Conservation (phyloP, 2,329 filamentous ascomycete species). For the Neophaeococcomyces mojaviensis region DNA sequence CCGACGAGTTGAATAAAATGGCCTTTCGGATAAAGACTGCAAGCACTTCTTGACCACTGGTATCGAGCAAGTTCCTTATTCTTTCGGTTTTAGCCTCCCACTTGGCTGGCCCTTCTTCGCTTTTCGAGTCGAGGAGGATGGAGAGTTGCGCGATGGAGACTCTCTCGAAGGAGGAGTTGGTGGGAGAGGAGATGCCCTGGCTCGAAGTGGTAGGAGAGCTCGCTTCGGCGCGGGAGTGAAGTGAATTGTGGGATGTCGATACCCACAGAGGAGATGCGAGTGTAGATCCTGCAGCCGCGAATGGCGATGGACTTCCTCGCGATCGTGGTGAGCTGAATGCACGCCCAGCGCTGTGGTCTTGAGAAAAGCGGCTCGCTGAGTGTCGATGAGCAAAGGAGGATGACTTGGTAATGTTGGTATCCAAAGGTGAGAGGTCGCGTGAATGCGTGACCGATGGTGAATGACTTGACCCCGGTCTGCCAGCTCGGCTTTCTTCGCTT, state of each 20-base stretch:
- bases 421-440: constrained; percentile 40
- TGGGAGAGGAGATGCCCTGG: constrained; percentile 37
- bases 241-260: background rate
- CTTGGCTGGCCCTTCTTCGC: constrained; percentile 83
- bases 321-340: background rate
- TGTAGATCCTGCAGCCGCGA: background rate
- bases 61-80: constrained; percentile 90
- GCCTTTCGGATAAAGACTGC: constrained; percentile 91
- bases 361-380: constrained; percentile 46
- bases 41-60: constrained; percentile 98
- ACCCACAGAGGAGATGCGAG: background rate
- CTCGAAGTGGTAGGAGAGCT: constrained; percentile 19
- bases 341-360: constrained; percentile 26
- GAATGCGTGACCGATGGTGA: constrained; percentile 41
- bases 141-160: constrained; percentile 94
- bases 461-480: background rate
- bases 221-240: background rate
- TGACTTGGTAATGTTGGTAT: constrained; percentile 44
- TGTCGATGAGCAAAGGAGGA: constrained; percentile 52
- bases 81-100: constrained; percentile 88
- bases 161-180: constrained; percentile 66
- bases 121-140: constrained; percentile 86
- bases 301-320: background rate
- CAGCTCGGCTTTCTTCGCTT: constrained; percentile 1
- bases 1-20: constrained; percentile 79